A percentile compares a stretch with the other conserved stretches of the same genome.
These are phyloP conservation scores for Arthrobotrys musiformis DNA, from an alignment of 2,329 filamentous ascomycete genomes.

Conservation along the genomic window DNA sequence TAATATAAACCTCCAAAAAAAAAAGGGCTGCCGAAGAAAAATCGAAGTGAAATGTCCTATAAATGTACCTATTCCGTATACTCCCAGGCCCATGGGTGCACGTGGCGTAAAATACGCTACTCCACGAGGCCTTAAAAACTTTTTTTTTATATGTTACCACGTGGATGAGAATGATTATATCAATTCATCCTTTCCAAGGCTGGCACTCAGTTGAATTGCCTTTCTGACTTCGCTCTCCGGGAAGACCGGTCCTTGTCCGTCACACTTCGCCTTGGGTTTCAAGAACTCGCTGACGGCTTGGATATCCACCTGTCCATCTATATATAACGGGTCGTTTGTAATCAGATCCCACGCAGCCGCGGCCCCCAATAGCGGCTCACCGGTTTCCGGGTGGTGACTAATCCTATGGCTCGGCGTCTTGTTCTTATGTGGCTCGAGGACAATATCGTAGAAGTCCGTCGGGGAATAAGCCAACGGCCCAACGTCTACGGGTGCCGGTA, in stretches of 20 bases:
- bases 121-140: background rate
- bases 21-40: constrained; percentile 15
- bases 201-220: constrained; percentile 82
- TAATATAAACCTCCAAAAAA: constrained; percentile 12
- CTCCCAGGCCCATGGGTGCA: constrained; percentile 20
- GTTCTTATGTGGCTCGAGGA: constrained; percentile 72
- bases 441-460: constrained; percentile 75
- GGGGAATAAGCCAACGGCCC: constrained; percentile 78
- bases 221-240: constrained; percentile 77
- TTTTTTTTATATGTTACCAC: constrained; percentile 34
- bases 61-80: constrained; percentile 27
- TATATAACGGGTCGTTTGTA: constrained; percentile 80
- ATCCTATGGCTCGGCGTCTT: constrained; percentile 76
- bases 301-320: constrained; percentile 81
- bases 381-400: constrained; percentile 71
- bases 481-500: constrained; percentile 67
- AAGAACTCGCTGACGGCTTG: constrained; percentile 81
- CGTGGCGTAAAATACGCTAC: background rate
- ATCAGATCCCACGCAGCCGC: constrained; percentile 91
- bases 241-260: constrained; percentile 89
- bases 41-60: constrained; percentile 12
- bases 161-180: constrained; percentile 62
- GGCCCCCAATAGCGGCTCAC: constrained; percentile 76
- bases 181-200: constrained; percentile 81
- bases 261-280: constrained; percentile 79